phyloP scores from a whole-genome alignment of 2,329 filamentous ascomycete genomes.

The Cladophialophora psammophila region DNA sequence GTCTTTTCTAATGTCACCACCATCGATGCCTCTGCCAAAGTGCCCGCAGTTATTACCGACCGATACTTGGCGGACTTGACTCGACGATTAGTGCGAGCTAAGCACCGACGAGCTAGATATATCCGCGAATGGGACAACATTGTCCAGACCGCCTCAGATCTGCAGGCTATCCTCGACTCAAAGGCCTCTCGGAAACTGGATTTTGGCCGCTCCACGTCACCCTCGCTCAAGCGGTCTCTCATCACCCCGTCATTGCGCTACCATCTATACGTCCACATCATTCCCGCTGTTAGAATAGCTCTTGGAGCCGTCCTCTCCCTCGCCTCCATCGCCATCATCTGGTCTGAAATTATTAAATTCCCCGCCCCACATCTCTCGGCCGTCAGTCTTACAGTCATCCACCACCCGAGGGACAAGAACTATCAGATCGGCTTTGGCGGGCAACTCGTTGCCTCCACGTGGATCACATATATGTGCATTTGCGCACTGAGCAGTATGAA shows the following conservation, averaged over 20 bases:
- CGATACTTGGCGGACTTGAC: slow-evolving; percentile 92
- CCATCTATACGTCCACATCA: slow-evolving; percentile 73
- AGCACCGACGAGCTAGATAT: slow-evolving; percentile 83
- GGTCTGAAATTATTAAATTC: slow-evolving; percentile 92
- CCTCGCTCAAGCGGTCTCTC: slow-evolving; percentile 64
- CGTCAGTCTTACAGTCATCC: slow-evolving; percentile 65
- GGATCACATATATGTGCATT: slow-evolving; percentile 96
- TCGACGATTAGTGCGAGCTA: slow-evolving; percentile 78
- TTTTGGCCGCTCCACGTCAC: slow-evolving; percentile 68
- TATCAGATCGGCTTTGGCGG: slow-evolving; percentile 84
- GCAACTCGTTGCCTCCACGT: slow-evolving; percentile 81
- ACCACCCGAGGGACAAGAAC: slow-evolving; percentile 73
- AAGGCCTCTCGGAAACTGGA: slow-evolving; percentile 80
- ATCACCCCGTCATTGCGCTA: slow-evolving; percentile 85
- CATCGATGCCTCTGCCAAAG: slow-evolving; percentile 51
- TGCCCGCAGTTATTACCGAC: slow-evolving; percentile 88
- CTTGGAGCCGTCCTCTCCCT: slow-evolving; percentile 73
- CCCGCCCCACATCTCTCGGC: slow-evolving; percentile 77
- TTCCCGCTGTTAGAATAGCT: slow-evolving; percentile 71
- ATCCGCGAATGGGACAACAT: slow-evolving; percentile 84
- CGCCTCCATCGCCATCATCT: slow-evolving; percentile 84
- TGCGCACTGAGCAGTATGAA: slow-evolving; percentile 87
- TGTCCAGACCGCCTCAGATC: slow-evolving; percentile 74
- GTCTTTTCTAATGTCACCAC: slow-evolving; percentile 49
- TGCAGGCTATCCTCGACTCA: slow-evolving; percentile 85